Percentiles rank a stretch among this genome's conserved stretches.
phyloP scores from a whole-genome alignment of 768 basidiomycete genomes.

The Tephrocybe sp. region DNA sequence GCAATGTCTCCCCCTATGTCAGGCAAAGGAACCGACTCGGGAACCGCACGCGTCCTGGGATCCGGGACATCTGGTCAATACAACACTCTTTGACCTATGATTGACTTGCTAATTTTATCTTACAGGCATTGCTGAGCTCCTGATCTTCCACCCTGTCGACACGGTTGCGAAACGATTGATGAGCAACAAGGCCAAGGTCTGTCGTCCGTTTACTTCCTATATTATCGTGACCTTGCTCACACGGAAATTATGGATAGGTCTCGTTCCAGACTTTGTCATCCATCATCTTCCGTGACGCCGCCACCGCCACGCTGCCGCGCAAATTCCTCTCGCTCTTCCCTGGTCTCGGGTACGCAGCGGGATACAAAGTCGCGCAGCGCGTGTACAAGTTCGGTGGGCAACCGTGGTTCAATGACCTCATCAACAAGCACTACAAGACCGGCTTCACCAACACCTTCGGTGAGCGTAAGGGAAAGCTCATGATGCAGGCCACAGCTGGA shows the following conservation, averaged over 20 bases:
- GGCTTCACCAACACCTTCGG: slow-evolving; percentile 84
- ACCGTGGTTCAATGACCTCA: slow-evolving; percentile 94
- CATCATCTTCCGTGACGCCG: slow-evolving; percentile 88
- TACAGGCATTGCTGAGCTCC: slow-evolving; percentile 88
- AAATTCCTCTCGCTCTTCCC: slow-evolving; percentile 95
- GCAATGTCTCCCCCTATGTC: slow-evolving; percentile 43
- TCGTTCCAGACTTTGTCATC: slow-evolving; percentile 60
- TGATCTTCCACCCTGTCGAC: slow-evolving; percentile 95
- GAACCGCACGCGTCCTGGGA: slow-evolving; percentile 85
- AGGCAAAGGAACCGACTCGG: slow-evolving; percentile 80
- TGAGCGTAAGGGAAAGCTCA: slow-evolving; percentile 92
- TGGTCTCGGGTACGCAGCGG: slow-evolving; percentile 96
- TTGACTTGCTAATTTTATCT: slow-evolving; percentile 4
- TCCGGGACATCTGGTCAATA: slow-evolving; percentile 86
- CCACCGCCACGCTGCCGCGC: slow-evolving; percentile 59
- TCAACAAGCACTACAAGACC: slow-evolving; percentile 80
- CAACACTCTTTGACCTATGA: neutral
- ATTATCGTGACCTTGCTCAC: neutral
- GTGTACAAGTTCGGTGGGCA: slow-evolving; percentile 99
- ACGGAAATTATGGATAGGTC: slow-evolving; percentile 44
- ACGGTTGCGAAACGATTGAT: slow-evolving; percentile 98
- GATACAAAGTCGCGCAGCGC: slow-evolving; percentile 94
- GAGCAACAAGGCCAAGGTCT: slow-evolving; percentile 91
- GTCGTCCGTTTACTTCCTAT: slow-evolving; percentile 4
- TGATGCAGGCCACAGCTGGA: slow-evolving; percentile 94